Conservation (phyloP, 257 asterid species). For the Striga asiatica region DNA sequence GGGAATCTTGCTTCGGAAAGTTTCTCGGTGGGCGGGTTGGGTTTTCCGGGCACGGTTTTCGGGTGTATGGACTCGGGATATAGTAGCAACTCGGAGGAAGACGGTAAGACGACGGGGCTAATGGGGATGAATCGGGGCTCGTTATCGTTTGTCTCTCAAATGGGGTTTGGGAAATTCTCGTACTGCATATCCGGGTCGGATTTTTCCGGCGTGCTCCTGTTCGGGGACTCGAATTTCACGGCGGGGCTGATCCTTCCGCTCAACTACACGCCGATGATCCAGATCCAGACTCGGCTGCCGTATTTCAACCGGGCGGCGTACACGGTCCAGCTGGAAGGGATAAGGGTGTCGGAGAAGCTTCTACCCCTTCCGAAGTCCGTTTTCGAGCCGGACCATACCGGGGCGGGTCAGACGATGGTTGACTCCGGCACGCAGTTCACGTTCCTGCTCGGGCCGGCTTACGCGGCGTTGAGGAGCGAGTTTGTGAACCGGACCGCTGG, state of each 20-base stretch:
- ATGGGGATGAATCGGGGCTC: constrained; percentile 96
- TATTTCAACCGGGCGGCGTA: constrained; percentile 78
- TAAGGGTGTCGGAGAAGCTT: constrained; percentile 38
- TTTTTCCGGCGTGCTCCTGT: constrained; percentile 49
- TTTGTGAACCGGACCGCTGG: constrained; percentile 36
- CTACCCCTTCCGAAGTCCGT: constrained; percentile 53
- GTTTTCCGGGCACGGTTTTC: constrained; percentile 43
- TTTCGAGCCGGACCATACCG: constrained; percentile 81
- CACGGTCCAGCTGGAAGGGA: constrained; percentile 80
- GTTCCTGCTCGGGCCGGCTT: constrained; percentile 78
- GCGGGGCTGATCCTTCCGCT: constrained; percentile 50
- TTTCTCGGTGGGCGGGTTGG: constrained; percentile 54
- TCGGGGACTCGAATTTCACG: constrained; percentile 60
- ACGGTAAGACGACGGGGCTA: constrained; percentile 66
- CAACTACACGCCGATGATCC: constrained; percentile 64
- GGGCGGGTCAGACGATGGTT: constrained; percentile 97
- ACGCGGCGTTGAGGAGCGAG: constrained; percentile 45
- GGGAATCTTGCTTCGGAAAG: constrained; percentile 62
- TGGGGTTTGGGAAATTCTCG: constrained; percentile 70
- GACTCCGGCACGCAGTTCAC: constrained; percentile 96
- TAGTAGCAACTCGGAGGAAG: constrained; percentile 56
- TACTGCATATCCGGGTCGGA: constrained; percentile 77
- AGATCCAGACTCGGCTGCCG: constrained; percentile 68
- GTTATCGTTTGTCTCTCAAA: constrained; percentile 71
- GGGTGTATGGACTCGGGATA: constrained; percentile 90